Evolutionary conservation across 2,329 filamentous ascomycete genomes (phyloP), one percentile per base, ranked within the genome.

Genomic region (Penicillium freii): DNA sequence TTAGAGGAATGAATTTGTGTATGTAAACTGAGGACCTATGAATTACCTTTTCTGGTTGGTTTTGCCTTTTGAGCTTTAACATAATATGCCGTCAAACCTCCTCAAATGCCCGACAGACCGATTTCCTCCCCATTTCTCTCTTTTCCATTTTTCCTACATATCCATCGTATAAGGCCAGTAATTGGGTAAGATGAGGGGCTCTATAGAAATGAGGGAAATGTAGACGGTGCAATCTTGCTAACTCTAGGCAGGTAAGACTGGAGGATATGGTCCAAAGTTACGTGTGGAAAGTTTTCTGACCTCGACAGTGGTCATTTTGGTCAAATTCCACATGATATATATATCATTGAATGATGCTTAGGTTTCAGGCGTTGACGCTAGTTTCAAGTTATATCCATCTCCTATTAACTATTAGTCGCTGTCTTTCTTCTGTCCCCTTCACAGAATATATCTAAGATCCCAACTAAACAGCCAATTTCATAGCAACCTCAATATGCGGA

Each of bases 401-500:
- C 21, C 11, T 10, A 19, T 42, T 40, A 21, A 21, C 21, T 21
- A 48, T 34, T 38, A 54, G 43, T 27, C 23, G 34, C 13, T n/a
- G 9, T 39, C 29, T 38, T 38, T 23, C 25, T 15, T n/a, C n/a
- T 38, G 29, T 33, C 25, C 29, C 4, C 27, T 27, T 53, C 11
- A 31, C 10, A 23, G 27, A 5, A 40, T 31, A 36, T 31, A n/a
- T 27, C 8, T 15, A 34, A 25, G 27, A 13, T 33, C 17, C 21
- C 7, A 33, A 4, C 27, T 56, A 56, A 42, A 52, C 42, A 2
- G 76, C 75, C 48, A 64, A 53, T 27, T 62, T 48, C 27, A 36
- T 59, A 21, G 59, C 60, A 8, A 56, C 57, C 19, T 64, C 56
- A 29, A 68, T 65, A 29, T 62, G 57, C 1, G 60, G 51, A 39